Base-by-base conservation (phyloP, 352 stramenopile genomes). In the Pythium rishiriense region DNA sequence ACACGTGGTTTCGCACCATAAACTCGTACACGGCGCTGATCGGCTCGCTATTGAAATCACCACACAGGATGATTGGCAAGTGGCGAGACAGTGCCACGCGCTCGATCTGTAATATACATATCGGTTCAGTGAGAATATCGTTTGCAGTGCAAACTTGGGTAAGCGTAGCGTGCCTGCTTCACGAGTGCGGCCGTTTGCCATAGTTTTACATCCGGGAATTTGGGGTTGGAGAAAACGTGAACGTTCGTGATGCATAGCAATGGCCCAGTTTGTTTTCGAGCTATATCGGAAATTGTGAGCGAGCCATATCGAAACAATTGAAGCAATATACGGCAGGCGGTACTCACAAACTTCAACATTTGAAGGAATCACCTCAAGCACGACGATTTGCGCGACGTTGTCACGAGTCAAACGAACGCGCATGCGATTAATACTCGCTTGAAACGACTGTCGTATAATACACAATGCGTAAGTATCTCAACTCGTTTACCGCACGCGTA, bases 1-100 rank as follows among this genome's bases (percentile, higher is more conserved):
- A 68, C 25, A 94, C 76, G 58, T 95, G 86, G 52, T 95, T 93
- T 26, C 76, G 90, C 66, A 87, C 94, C 73, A 99, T 88, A 52
- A 99, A 91, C 72, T 99, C 92, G 76, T 99, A 99, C 45, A 99
- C 97, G 21, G 95, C 92, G 62, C 90, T 98, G 54, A 90, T 83
- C 35, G 97, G 97, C 64, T 98, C 97, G 62, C 89, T 98, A 83
- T 99, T 99, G 69, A 99, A 99, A 71, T 99, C 98, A 42, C 98
- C 98, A 73, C 96, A 99, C 26, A 99, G 81, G 62, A 99, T 96
- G 37, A 98, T 83, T 29, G 97, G 97, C 26, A 99, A 76, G 54
- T 93, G 85, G 28, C 86, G 81, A 26, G 74, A 72, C 41, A 92
- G 47, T 11, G 73, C 80, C 12, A 94, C 67, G 8, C 81, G 85